These are phyloP conservation scores for Crithidia expoeki DNA, from an alignment of 208 protist species.

Conservation along the genomic window DNA sequence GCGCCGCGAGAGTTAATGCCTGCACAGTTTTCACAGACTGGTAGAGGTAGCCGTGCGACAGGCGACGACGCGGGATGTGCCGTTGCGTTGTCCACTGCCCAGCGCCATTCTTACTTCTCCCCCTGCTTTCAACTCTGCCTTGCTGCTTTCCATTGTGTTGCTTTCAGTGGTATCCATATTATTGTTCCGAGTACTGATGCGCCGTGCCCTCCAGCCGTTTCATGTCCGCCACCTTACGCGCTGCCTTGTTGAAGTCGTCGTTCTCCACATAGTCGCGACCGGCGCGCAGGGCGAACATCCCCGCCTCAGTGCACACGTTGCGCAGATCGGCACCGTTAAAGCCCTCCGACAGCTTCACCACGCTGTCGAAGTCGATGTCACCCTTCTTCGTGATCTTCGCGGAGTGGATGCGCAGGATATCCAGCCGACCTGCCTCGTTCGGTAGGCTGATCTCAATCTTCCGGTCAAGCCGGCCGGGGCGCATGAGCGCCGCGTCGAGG, in stretches of 20 bases:
- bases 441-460: slow-evolving; percentile 99
- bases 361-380: slow-evolving; percentile 98
- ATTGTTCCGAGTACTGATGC: slow-evolving; percentile 90
- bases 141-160: neutral
- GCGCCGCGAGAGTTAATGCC: no score
- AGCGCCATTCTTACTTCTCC: neutral
- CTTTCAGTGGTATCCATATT: slow-evolving; percentile 13
- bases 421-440: slow-evolving; percentile 96
- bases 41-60: no score
- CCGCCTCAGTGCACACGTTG: slow-evolving; percentile 99
- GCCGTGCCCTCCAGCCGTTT: slow-evolving; percentile 98
- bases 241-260: slow-evolving; percentile 99
- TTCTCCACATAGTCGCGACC: slow-evolving; percentile 97
- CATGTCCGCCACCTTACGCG: slow-evolving; percentile 97
- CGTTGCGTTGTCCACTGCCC: no score
- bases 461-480: slow-evolving; percentile 96
- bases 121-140: neutral
- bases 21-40: no score
- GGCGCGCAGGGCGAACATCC: slow-evolving; percentile 98
- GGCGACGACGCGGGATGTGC: no score
- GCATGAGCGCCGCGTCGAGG: slow-evolving; percentile 97
- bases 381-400: slow-evolving; percentile 96
- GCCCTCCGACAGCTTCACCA: slow-evolving; percentile 99
- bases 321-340: slow-evolving; percentile 99
- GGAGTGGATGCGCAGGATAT: slow-evolving; percentile 99